Base-by-base conservation (phyloP, 225 moss, liverwort and hornwort genomes). In the Ulota crispa region DNA sequence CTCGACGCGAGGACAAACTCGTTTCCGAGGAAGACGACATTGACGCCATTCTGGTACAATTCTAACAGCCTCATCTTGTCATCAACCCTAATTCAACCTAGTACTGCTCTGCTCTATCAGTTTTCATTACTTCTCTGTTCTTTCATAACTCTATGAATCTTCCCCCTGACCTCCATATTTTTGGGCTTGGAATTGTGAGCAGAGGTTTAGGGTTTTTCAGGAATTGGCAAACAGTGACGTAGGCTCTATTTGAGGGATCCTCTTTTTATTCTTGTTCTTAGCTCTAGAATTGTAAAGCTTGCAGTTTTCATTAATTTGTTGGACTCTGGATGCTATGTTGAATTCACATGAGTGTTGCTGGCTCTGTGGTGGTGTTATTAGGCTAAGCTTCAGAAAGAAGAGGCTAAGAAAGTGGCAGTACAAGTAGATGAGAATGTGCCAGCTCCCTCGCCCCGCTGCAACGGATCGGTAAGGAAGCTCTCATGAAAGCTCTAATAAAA, bases 401-500 rank as follows among this genome's bases (percentile, higher is more conserved):
- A 94, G 78, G 90, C 93, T 14, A 94, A 92, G 86, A 94, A 94
- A 79, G 91, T 93, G 64, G 94, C 94, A 68, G 91, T 94, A 9
- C 93, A 93, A 79, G 90, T 94, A 54, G 94, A 94, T 82, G 94
- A 94, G 57, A 91, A 94, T 87, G 94, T 94, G 43, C 82, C 91
- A 45, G 89, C 94, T 80, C 94, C 94, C n/a, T 94, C 94, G 28
- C 91, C 94, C 63, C 89, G 94, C 39, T 94, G 93, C 83, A 94
- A 94, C 47, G 87, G 87, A 86, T 93, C 94, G 73, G 94, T 94
- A 83, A 85, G 79, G n/a, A 21, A 30, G 8, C 23, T 73, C 80
- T 57, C 37, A 26, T 59, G 66, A 68, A 21, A 24, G 12, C 23
- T 68, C 80, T 57, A 30, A 26, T 42, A 66, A 68, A 68, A 54